A percentile compares a stretch with the other conserved stretches of the same genome.
These are phyloP conservation scores for Blastocystis sp. DNA, from an alignment of 352 stramenopile genomes.

Conservation along the genomic window DNA sequence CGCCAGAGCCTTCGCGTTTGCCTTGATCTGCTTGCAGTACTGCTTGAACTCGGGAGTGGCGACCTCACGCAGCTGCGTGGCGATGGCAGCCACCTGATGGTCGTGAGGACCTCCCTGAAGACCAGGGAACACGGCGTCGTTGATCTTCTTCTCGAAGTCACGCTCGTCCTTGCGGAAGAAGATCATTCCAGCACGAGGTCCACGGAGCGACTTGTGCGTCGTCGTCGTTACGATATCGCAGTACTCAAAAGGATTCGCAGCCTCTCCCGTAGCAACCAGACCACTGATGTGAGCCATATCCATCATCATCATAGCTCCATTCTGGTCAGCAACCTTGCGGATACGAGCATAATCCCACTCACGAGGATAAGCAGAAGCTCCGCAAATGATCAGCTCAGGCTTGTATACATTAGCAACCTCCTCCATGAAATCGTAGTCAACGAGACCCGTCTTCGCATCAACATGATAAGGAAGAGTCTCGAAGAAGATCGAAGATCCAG, in stretches of 20 bases:
- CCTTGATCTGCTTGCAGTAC: slow-evolving; percentile 81
- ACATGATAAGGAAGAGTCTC: slow-evolving; percentile 95
- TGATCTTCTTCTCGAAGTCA: slow-evolving; percentile 83
- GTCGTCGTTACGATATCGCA: slow-evolving; percentile 97
- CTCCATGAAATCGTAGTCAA: slow-evolving; percentile 89
- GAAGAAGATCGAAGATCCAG: slow-evolving; percentile 98
- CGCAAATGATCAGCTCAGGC: slow-evolving; percentile 88
- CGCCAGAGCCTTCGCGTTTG: slow-evolving; percentile 84
- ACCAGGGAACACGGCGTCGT: slow-evolving; percentile 93
- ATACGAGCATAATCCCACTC: slow-evolving; percentile 95
- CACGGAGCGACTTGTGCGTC: slow-evolving; percentile 94
- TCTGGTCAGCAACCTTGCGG: slow-evolving; percentile 90
- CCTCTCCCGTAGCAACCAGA: slow-evolving; percentile 85
- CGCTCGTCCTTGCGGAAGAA: slow-evolving; percentile 90
- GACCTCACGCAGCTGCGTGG: slow-evolving; percentile 92
- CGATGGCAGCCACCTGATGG: slow-evolving; percentile 94
- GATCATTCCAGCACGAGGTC: slow-evolving; percentile 92
- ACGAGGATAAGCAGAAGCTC: slow-evolving; percentile 88
- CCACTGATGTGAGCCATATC: slow-evolving; percentile 98
- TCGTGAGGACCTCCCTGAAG: slow-evolving; percentile 74
- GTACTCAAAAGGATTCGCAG: slow-evolving; percentile 85
- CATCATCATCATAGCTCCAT: slow-evolving; percentile 89
- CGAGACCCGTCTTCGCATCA: slow-evolving; percentile 80
- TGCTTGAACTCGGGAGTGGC: slow-evolving; percentile 86
- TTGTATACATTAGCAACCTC: slow-evolving; percentile 87